A percentile compares a stretch with the other conserved stretches of the same genome.
phyloP scores from a whole-genome alignment of 2,329 filamentous ascomycete species.

The Calonectria leucothoes region DNA sequence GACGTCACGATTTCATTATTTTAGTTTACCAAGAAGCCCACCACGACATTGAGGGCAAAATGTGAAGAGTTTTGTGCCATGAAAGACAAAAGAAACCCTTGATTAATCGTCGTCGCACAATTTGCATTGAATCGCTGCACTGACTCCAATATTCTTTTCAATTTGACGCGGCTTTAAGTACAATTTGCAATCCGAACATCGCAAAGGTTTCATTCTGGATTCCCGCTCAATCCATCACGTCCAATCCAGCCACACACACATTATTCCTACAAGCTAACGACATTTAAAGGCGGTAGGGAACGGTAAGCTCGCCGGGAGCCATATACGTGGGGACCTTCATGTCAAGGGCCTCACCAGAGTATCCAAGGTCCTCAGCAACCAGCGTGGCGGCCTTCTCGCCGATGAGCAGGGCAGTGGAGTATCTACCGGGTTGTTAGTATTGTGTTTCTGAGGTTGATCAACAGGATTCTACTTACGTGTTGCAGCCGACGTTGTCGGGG shows the following conservation, averaged over 20 bases:
- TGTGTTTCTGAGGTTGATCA: background rate
- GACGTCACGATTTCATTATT: background rate
- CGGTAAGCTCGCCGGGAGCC: conserved; percentile 61
- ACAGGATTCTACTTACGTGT: conserved; percentile 61
- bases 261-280: background rate
- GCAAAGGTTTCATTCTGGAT: background rate
- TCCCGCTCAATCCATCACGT: background rate
- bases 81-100: background rate
- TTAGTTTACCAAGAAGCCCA: no score
- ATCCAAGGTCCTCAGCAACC: conserved; percentile 78
- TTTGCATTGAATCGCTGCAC: conserved; percentile 22
- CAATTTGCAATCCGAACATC: background rate
- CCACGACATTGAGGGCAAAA: background rate
- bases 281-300: conserved; percentile 54
- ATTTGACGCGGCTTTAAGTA: background rate
- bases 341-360: conserved; percentile 77
- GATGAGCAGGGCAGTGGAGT: conserved; percentile 78
- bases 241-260: background rate
- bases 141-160: conserved; percentile 8
- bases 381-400: conserved; percentile 80
- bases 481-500: conserved; percentile 81
- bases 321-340: conserved; percentile 80
- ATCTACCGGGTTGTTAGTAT: conserved; percentile 52
- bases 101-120: background rate
- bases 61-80: background rate